phyloP scores from a whole-genome alignment of 805 yeast species.

The Metschnikowia bowlesiae region DNA sequence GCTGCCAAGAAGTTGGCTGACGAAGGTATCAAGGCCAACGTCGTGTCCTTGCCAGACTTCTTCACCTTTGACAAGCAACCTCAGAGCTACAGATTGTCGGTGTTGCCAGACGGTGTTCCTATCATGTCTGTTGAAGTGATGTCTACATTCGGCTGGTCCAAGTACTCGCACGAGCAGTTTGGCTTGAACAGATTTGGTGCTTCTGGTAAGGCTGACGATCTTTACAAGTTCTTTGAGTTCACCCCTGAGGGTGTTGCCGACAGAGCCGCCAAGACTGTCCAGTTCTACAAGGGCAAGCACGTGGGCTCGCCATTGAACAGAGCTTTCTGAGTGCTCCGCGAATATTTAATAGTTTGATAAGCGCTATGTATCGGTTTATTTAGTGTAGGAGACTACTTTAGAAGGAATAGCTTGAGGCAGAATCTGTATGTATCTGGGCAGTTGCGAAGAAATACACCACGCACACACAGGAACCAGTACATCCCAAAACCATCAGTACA shows the following conservation, averaged over 20 bases:
- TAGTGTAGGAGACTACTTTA: background rate
- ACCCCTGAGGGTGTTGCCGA: conserved; percentile 89
- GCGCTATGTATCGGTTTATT: background rate
- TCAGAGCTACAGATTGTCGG: conserved; percentile 72
- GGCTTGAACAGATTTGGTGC: conserved; percentile 97
- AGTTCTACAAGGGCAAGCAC: conserved; percentile 74
- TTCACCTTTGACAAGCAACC: conserved; percentile 83
- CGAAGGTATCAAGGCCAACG: conserved; percentile 67
- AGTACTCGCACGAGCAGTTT: conserved; percentile 93
- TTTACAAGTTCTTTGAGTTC: conserved; percentile 83
- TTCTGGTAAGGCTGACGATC: conserved; percentile 81
- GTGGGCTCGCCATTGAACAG: conserved; percentile 71
- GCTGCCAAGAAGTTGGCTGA: conserved; percentile 69
- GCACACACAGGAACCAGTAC: no score
- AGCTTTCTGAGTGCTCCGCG: conserved; percentile 52
- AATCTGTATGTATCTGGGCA: no score
- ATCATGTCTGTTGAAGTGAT: conserved; percentile 90
- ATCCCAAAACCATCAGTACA: no score
- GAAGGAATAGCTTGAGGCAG: no score
- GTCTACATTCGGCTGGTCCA: conserved; percentile 88
- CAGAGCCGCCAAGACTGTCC: conserved; percentile 75
- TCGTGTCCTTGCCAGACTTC: conserved; percentile 93
- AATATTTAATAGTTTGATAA: background rate
- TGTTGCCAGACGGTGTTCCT: conserved; percentile 94
- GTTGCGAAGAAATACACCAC: no score